These are phyloP conservation scores for Populus tomentosa DNA, from an alignment of 441 rosid genomes.

Conservation along the genomic window DNA sequence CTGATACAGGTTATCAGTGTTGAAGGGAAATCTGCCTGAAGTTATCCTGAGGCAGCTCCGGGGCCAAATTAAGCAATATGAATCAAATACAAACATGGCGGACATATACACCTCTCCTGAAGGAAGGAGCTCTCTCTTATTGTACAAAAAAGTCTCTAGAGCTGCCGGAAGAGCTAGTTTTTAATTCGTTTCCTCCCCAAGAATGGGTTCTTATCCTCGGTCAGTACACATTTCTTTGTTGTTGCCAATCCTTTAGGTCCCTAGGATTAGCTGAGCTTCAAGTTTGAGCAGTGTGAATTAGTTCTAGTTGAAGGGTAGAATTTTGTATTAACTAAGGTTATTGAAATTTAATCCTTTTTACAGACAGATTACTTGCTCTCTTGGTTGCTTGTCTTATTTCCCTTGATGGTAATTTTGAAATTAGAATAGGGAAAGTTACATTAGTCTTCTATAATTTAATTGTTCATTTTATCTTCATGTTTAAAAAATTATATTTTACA, in stretches of 20 bases:
- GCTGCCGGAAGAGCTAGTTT: constrained; percentile 26
- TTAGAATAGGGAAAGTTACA: too few relatives aligned
- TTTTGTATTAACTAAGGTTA: constrained; percentile 37
- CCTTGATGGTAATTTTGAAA: too few relatives aligned
- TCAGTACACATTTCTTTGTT: constrained; percentile 18
- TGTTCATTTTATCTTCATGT: too few relatives aligned
- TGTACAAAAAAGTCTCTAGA: constrained; percentile 32
- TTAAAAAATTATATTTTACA: too few relatives aligned
- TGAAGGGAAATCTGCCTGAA: constrained; percentile 27
- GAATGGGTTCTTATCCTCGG: constrained; percentile 25
- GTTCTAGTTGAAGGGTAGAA: constrained; percentile 26
- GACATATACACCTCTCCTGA: constrained; percentile 8
- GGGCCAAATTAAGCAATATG: neutral
- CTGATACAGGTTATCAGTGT: constrained; percentile 36
- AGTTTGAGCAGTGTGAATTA: constrained; percentile 34
- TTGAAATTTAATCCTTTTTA: constrained; percentile 20
- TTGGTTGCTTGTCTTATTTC: neutral
- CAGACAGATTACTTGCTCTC: constrained; percentile 9
- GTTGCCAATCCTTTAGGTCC: constrained; percentile 24
- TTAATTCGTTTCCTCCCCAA: constrained; percentile 20
- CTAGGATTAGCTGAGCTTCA: constrained; percentile 24
- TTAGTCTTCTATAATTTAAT: too few relatives aligned
- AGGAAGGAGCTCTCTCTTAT: constrained; percentile 13
- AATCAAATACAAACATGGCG: constrained; percentile 5
- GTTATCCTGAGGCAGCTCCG: constrained; percentile 16